Percentiles rank a stretch among this genome's conserved stretches.
phyloP scores from a whole-genome alignment of 371 early-diverging fungal genomes.

The Fennellomyces sp. region DNA sequence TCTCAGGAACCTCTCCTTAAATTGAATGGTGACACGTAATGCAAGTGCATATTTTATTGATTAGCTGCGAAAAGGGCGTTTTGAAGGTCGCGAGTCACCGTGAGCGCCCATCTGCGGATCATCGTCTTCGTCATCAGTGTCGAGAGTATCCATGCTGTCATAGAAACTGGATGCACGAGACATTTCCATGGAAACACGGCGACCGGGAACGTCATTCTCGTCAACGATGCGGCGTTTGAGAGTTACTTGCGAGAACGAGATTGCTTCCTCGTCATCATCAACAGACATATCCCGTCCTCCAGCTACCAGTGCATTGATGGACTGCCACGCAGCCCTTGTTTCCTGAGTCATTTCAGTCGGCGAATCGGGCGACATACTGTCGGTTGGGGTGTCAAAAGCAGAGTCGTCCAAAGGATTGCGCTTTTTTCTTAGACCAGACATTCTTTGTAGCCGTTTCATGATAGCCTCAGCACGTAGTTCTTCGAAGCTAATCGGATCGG shows the following conservation, averaged over 20 bases:
- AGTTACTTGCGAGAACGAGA: no score
- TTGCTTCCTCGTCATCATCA: slow-evolving; percentile 5
- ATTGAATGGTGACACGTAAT: neutral
- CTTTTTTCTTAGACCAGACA: no score
- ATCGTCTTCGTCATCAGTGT: slow-evolving; percentile 3
- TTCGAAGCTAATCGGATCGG: slow-evolving; percentile 11
- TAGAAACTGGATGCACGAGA: no score
- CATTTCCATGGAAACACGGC: no score
- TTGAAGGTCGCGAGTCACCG: neutral
- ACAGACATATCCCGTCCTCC: neutral
- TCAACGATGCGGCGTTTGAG: no score
- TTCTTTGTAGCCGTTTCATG: no score
- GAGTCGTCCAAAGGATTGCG: no score
- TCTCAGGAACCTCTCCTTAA: slow-evolving; percentile 1
- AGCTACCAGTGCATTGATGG: slow-evolving; percentile 2
- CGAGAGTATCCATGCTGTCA: no score
- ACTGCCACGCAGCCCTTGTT: slow-evolving; percentile 20
- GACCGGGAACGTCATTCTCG: no score
- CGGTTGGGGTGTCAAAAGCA: no score
- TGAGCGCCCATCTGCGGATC: neutral
- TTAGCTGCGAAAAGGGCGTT: neutral
- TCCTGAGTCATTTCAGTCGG: slow-evolving; percentile 17
- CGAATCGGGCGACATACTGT: slow-evolving; percentile 2
- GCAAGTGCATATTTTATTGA: no score
- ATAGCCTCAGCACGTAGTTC: slow-evolving; percentile 9